phyloP scores from a whole-genome alignment of 139 green algal species.

The Chlorella sp. region DNA sequence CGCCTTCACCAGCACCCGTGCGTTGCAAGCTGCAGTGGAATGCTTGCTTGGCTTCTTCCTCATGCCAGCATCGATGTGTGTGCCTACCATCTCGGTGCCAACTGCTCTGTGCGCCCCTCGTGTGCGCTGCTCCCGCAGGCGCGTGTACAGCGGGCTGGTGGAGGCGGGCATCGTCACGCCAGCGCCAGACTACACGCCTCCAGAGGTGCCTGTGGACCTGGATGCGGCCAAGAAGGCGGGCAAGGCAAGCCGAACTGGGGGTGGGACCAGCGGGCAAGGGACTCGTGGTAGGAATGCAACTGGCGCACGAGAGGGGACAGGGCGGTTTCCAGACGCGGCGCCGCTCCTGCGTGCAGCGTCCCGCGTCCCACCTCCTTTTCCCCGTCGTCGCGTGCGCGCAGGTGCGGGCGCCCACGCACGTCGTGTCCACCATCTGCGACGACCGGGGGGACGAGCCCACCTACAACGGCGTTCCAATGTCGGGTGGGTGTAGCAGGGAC shows the following conservation, averaged over 20 bases:
- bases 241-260: slow-evolving; percentile 61
- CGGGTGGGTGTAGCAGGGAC: too few species aligned
- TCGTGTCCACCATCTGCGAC: slow-evolving; percentile 93
- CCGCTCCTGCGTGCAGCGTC: too few species aligned
- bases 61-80: too few species aligned
- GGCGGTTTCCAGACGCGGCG: too few species aligned
- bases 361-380: neutral
- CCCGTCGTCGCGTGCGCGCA: slow-evolving; percentile 21
- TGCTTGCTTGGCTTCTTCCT: too few species aligned
- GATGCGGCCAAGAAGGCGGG: slow-evolving; percentile 76
- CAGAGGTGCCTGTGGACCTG: slow-evolving; percentile 78
- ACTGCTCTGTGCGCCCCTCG: too few species aligned
- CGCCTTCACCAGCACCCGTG: too few species aligned
- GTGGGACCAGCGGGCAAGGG: too few species aligned
- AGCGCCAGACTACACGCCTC: slow-evolving; percentile 44
- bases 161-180: slow-evolving; percentile 62
- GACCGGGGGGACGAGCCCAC: slow-evolving; percentile 92
- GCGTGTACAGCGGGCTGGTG: slow-evolving; percentile 64
- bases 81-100: too few species aligned
- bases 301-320: too few species aligned
- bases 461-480: slow-evolving; percentile 63
- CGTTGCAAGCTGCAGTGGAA: too few species aligned
- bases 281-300: too few species aligned
- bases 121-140: neutral
- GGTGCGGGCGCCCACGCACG: slow-evolving; percentile 89